These are phyloP conservation scores for Alternaria tenuissima DNA, from an alignment of 2,329 filamentous ascomycete species.

Conservation along the genomic window DNA sequence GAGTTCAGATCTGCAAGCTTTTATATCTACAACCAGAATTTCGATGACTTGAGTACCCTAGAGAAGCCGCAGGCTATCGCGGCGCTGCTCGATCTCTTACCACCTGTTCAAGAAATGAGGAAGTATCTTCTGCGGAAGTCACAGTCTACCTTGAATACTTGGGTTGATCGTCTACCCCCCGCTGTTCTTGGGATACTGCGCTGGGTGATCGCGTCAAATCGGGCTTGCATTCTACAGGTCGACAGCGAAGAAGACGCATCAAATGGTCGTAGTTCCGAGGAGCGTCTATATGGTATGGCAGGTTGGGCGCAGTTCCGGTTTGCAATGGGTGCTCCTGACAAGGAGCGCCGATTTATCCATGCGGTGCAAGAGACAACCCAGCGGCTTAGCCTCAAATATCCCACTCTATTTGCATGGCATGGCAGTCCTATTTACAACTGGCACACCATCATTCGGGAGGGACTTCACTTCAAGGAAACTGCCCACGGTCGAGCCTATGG, in stretches of 20 bases:
- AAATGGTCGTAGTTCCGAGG: constrained; percentile 49
- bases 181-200: constrained; percentile 74
- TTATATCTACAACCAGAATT: constrained; percentile 62
- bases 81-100: constrained; percentile 65
- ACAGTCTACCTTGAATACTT: constrained; percentile 54
- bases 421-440: constrained; percentile 80
- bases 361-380: constrained; percentile 62
- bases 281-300: constrained; percentile 69
- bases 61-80: constrained; percentile 62
- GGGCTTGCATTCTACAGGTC: constrained; percentile 84
- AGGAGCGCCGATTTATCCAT: constrained; percentile 76
- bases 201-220: constrained; percentile 91
- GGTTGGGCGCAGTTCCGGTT: constrained; percentile 84
- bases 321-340: constrained; percentile 88
- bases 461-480: constrained; percentile 73
- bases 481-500: constrained; percentile 75
- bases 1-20: constrained; percentile 48
- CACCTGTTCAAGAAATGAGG: constrained; percentile 67
- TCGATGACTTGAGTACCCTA: constrained; percentile 61
- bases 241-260: constrained; percentile 50
- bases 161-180: constrained; percentile 68
- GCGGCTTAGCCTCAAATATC: constrained; percentile 57
- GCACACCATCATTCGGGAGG: constrained; percentile 88
- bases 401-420: constrained; percentile 87
- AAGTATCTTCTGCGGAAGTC: constrained; percentile 56